Conservation (phyloP, 768 basidiomycete species). For the Tricholoma furcatifolium region DNA sequence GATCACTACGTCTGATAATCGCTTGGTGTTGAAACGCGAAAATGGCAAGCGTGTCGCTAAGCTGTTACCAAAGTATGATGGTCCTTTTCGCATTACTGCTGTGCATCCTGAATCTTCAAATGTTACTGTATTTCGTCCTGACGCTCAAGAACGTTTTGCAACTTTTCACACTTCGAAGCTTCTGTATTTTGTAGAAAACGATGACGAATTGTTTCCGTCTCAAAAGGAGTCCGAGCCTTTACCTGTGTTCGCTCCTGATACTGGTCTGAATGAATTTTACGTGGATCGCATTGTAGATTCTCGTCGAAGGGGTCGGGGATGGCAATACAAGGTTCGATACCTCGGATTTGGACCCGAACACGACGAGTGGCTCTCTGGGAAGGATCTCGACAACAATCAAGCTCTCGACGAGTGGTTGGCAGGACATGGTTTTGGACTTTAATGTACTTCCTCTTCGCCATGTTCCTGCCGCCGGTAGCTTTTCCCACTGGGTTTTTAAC, state of each 20-base stretch:
- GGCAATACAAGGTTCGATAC: constrained; percentile 30
- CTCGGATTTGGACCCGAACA: constrained; percentile 21
- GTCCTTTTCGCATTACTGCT: constrained; percentile 21
- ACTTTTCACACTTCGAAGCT: constrained; percentile 35
- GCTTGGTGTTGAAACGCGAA: constrained; percentile 18
- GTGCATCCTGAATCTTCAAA: constrained; percentile 19
- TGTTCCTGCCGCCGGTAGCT: too few species aligned
- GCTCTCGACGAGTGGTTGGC: constrained; percentile 18
- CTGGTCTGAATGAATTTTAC: constrained; percentile 22
- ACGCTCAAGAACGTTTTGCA: constrained; percentile 19
- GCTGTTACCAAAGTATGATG: constrained; percentile 36
- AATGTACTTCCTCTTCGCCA: too few species aligned
- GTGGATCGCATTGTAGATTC: constrained; percentile 27
- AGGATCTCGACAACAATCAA: constrained; percentile 19
- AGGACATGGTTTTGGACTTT: not conserved
- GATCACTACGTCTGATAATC: constrained; percentile 25
- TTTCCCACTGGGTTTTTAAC: constrained; percentile 10
- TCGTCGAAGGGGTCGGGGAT: constrained; percentile 16
- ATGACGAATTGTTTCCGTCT: constrained; percentile 28
- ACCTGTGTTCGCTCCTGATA: constrained; percentile 21
- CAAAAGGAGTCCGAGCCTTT: constrained; percentile 15
- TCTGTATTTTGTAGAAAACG: constrained; percentile 24
- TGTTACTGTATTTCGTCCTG: constrained; percentile 17
- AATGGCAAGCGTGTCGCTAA: constrained; percentile 29
- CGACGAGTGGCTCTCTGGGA: constrained; percentile 25